phyloP scores from a whole-genome alignment of 345 rosid species.

The Ceriops decandra region DNA sequence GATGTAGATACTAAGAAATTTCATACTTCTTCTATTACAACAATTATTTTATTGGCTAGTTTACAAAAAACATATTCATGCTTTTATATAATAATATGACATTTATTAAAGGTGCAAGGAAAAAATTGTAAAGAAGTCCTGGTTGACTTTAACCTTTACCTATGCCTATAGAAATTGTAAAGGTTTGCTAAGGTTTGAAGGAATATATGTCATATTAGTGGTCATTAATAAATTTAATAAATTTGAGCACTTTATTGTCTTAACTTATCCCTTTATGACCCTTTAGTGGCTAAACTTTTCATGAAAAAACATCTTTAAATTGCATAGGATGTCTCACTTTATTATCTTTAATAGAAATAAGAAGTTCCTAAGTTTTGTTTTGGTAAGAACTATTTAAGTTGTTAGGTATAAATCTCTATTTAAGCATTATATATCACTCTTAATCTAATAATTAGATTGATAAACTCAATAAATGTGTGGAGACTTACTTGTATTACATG shows the following conservation, averaged over 20 bases:
- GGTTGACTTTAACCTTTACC: neutral
- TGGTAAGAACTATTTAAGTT: neutral
- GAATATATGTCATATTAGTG: neutral
- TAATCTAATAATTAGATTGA: neutral
- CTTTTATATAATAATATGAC: neutral
- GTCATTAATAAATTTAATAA: neutral
- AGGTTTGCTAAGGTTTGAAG: neutral
- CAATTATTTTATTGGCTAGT: neutral
- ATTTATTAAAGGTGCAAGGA: neutral
- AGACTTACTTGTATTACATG: neutral
- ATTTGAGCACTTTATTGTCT: neutral
- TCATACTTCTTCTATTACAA: neutral
- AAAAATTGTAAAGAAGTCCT: neutral
- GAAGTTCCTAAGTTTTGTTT: neutral
- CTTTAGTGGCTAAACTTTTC: neutral
- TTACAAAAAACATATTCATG: neutral
- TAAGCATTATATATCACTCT: neutral
- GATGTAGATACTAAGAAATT: accelerated
- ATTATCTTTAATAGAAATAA: neutral
- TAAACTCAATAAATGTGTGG: neutral
- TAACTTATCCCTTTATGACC: neutral
- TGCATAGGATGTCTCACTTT: accelerated
- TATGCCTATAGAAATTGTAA: no score
- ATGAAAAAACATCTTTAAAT: neutral
- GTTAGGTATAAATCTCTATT: neutral